Conservation (phyloP, 495 filamentous ascomycete species). For the Hypoxylon cercidicola region DNA sequence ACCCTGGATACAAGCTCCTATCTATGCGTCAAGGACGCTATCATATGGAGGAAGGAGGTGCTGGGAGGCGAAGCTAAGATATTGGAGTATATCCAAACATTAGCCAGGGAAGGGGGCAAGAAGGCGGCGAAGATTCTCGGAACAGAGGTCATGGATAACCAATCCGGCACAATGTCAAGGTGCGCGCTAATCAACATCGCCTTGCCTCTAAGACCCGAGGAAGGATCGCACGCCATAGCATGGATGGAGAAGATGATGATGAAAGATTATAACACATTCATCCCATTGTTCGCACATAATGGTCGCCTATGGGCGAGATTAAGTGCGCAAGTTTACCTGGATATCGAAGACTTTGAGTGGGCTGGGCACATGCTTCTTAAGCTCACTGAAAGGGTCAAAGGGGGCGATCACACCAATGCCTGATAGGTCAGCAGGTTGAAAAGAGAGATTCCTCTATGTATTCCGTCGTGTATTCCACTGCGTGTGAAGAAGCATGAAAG, state of each 20-base stretch:
- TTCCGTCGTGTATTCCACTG: too few species aligned
- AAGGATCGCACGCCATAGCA: slow-evolving; percentile 51
- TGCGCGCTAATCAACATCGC: slow-evolving; percentile 74
- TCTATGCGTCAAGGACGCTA: slow-evolving; percentile 73
- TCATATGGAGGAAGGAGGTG: slow-evolving; percentile 72
- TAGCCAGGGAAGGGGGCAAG: slow-evolving; percentile 70
- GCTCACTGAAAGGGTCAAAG: slow-evolving; percentile 68
- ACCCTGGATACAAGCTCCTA: slow-evolving; percentile 78
- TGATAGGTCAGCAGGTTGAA: neutral
- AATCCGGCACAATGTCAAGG: slow-evolving; percentile 53
- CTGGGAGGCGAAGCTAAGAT: slow-evolving; percentile 81
- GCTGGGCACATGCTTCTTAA: slow-evolving; percentile 67
- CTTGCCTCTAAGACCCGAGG: slow-evolving; percentile 68
- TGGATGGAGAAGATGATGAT: slow-evolving; percentile 69
- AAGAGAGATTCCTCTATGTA: too few species aligned
- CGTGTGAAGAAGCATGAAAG: too few species aligned
- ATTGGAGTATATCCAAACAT: slow-evolving; percentile 60
- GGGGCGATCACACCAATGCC: slow-evolving; percentile 58
- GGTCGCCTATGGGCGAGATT: slow-evolving; percentile 74
- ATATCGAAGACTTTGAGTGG: slow-evolving; percentile 81
- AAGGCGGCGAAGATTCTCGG: slow-evolving; percentile 69
- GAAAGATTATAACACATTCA: slow-evolving; percentile 74
- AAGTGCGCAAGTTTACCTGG: slow-evolving; percentile 83
- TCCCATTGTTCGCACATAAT: slow-evolving; percentile 69
- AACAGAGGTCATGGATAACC: slow-evolving; percentile 76